Conservation (phyloP, 257 asterid genomes). For the Solanum pinnatisectum region DNA sequence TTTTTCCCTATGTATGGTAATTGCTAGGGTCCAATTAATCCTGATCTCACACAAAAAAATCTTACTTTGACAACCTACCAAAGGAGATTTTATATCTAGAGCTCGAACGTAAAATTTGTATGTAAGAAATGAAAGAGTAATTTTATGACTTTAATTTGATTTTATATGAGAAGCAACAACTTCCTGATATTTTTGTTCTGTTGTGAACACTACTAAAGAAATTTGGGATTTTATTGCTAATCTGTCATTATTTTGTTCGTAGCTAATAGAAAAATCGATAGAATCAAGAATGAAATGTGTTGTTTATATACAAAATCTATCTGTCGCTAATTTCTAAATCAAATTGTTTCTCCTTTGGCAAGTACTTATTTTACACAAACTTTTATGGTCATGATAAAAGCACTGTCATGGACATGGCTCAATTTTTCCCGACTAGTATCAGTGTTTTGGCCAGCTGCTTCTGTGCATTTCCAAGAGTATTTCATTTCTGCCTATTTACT, state of each 20-base stretch:
- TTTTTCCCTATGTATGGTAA: neutral
- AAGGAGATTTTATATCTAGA: no score
- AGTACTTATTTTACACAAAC: neutral
- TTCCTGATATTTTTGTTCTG: neutral
- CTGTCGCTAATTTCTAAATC: no score
- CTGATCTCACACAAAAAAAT: neutral
- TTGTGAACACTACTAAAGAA: neutral
- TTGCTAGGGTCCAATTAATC: accelerated
- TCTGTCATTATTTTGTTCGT: no score
- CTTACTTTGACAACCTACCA: neutral
- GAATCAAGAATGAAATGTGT: no score
- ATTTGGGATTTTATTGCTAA: no score
- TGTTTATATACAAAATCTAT: accelerated
- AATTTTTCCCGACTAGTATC: neutral
- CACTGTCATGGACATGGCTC: neutral
- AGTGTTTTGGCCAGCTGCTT: neutral
- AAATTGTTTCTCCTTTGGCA: neutral
- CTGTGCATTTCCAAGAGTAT: neutral
- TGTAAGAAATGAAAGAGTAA: neutral
- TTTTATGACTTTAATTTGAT: neutral
- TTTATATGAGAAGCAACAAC: neutral
- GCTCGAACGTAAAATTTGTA: no score
- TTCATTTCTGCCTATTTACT: neutral
- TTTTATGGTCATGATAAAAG: neutral
- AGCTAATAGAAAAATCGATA: no score